Evolutionary conservation across 2,329 filamentous ascomycete species (phyloP).

Genomic region (Ceratocystis colombiana): DNA sequence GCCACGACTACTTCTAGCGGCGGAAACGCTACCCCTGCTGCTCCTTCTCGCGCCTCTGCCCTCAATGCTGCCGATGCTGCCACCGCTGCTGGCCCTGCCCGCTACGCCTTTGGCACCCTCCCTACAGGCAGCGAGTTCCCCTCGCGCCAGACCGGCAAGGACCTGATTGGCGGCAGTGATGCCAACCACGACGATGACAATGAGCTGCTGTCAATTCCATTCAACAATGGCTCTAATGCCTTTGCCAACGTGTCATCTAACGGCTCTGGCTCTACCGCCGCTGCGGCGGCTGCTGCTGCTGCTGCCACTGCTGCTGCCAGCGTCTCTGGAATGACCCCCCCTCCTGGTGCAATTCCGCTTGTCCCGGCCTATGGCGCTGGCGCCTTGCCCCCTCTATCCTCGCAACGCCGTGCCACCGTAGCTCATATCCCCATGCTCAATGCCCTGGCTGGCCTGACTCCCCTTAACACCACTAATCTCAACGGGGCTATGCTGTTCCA

Average conservation of each 20-base stretch:
- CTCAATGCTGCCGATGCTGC: not conserved
- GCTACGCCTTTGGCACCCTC: slow-evolving; percentile 20
- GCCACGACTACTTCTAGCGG: not conserved
- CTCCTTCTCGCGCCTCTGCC: not conserved
- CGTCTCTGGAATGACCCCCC: slow-evolving; percentile 22
- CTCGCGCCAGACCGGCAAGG: slow-evolving; percentile 52
- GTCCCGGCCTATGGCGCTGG: not conserved
- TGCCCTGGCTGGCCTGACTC: slow-evolving; percentile 33
- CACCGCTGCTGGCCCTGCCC: not conserved
- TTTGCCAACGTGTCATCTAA: slow-evolving; percentile 28
- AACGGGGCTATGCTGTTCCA: slow-evolving; percentile 16
- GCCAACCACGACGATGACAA: slow-evolving; percentile 62
- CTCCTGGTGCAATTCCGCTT: not conserved
- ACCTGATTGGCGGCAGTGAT: slow-evolving; percentile 55
- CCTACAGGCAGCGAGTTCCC: slow-evolving; percentile 40
- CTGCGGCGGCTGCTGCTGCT: slow-evolving; percentile 29
- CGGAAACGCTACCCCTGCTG: not conserved
- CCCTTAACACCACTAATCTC: slow-evolving; percentile 24
- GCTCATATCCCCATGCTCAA: slow-evolving; percentile 20
- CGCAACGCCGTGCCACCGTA: slow-evolving; percentile 24
- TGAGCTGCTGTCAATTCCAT: slow-evolving; percentile 58
- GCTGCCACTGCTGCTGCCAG: slow-evolving; percentile 33
- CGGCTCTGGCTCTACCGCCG: slow-evolving; percentile 36
- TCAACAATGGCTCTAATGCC: slow-evolving; percentile 7
- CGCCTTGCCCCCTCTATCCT: not conserved